Evolutionary conservation across 257 asterid species (phyloP).

Genomic region (Jaltomata sinuosa): DNA sequence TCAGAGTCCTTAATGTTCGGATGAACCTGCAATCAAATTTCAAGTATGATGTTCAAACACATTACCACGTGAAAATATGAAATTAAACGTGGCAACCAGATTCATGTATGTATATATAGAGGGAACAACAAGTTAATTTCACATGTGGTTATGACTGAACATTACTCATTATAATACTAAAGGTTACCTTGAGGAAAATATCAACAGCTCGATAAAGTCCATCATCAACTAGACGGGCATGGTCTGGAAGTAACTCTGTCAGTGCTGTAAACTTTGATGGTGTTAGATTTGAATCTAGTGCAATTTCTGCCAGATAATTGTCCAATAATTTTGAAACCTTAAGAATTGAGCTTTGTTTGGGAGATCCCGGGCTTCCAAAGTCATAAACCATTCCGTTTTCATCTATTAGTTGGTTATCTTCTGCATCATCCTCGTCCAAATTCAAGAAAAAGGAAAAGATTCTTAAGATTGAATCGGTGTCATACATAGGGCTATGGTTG

Average conservation of each 20-base stretch:
- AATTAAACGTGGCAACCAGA: neutral
- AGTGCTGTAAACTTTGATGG: slow-evolving; percentile 64
- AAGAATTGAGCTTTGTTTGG: slow-evolving; percentile 75
- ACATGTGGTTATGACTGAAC: neutral
- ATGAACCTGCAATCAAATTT: slow-evolving; percentile 47
- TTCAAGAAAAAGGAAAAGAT: slow-evolving; percentile 83
- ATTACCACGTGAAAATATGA: neutral
- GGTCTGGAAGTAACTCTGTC: slow-evolving; percentile 76
- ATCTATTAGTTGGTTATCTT: slow-evolving; percentile 44
- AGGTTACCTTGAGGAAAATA: slow-evolving; percentile 93
- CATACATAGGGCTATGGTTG: slow-evolving; percentile 54
- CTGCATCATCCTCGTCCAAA: slow-evolving; percentile 70
- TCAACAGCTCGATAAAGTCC: slow-evolving; percentile 83
- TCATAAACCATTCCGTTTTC: slow-evolving; percentile 63
- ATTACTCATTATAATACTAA: too few species aligned
- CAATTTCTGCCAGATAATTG: slow-evolving; percentile 70
- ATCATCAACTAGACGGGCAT: slow-evolving; percentile 67
- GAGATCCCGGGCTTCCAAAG: slow-evolving; percentile 81
- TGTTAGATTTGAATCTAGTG: slow-evolving; percentile 59
- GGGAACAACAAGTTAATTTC: neutral
- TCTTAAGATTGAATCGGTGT: slow-evolving; percentile 54
- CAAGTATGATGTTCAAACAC: neutral
- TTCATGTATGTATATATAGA: neutral
- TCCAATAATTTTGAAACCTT: slow-evolving; percentile 79
- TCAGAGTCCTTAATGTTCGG: slow-evolving; percentile 83